Evolutionary conservation across 495 filamentous ascomycete genomes (phyloP).

Genomic region (Hyphodiscus hymeniophilus): DNA sequence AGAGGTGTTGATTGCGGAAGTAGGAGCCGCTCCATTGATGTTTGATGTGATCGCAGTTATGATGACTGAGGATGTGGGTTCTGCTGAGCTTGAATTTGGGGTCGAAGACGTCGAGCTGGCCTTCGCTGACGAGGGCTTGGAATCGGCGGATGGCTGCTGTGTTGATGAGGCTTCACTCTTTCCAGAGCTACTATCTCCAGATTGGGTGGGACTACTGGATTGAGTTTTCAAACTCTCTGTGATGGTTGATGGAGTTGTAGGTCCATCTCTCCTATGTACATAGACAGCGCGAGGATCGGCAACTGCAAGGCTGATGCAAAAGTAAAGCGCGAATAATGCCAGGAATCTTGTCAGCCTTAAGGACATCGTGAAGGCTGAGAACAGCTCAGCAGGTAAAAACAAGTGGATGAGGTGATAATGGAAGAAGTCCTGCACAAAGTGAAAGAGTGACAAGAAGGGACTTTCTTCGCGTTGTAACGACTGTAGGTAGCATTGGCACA

Average conservation of each 20-base stretch:
- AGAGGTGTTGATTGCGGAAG: conserved; percentile 9
- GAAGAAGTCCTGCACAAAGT: conserved; percentile 1
- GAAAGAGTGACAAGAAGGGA: conserved; percentile 13
- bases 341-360: conserved; percentile 11
- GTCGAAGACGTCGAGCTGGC: conserved; percentile 1
- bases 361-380: conserved; percentile 9
- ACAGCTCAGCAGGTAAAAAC: conserved; percentile 3
- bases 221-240: background rate
- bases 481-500: conserved; percentile 14
- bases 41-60: conserved; percentile 13
- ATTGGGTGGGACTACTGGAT: conserved; percentile 1
- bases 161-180: conserved; percentile 7
- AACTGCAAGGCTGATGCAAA: conserved; percentile 17
- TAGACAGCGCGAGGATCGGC: conserved; percentile 7
- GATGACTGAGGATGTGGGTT: background rate
- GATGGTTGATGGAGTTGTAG: conserved; percentile 11
- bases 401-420: conserved; percentile 2
- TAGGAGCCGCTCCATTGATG: conserved; percentile 10
- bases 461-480: conserved; percentile 13
- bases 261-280: conserved; percentile 10
- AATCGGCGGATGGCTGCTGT: background rate
- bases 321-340: conserved; percentile 13
- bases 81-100: background rate
- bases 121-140: background rate
- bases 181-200: background rate